phyloP scores from a whole-genome alignment of 441 rosid genomes.

The Arabidopsis hybrid region DNA sequence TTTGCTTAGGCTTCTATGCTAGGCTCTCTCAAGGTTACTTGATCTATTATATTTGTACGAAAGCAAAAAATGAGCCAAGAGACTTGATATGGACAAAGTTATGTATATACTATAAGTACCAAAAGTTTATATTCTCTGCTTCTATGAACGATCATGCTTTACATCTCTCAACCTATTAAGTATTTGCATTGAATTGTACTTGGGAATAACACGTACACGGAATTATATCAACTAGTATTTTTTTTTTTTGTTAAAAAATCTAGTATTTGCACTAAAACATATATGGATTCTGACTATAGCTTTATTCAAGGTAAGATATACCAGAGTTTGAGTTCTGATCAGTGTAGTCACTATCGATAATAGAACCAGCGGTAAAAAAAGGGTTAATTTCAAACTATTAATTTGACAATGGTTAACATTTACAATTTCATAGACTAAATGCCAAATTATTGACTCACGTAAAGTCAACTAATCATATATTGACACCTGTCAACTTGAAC shows the following conservation, averaged over 20 bases:
- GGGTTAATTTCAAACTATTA: slow-evolving; percentile 1
- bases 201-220: slow-evolving; percentile 20
- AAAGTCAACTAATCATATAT: not conserved
- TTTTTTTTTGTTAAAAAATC: too few relatives aligned
- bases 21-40: slow-evolving; percentile 28
- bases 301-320: slow-evolving; percentile 15
- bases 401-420: too few relatives aligned
- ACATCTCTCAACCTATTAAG: slow-evolving; percentile 14
- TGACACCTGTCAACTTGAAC: slow-evolving; percentile 22
- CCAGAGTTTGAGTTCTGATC: slow-evolving; percentile 24
- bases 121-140: slow-evolving; percentile 18
- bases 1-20: slow-evolving; percentile 64
- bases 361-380: not conserved
- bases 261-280: slow-evolving; percentile 20
- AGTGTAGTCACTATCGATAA: slow-evolving; percentile 34
- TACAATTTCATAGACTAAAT: too few relatives aligned
- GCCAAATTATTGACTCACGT: not conserved
- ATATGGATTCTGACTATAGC: slow-evolving; percentile 14
- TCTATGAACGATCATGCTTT: slow-evolving; percentile 25
- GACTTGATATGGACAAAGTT: slow-evolving; percentile 36
- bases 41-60: slow-evolving; percentile 26
- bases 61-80: slow-evolving; percentile 22
- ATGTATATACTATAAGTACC: slow-evolving; percentile 39
- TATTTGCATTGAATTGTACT: slow-evolving; percentile 28
- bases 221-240: not conserved